Evolutionary conservation across 768 basidiomycete species (phyloP), one percentile per base, ranked within the genome.

Genomic region (Tylopilus cervinicoccineus): DNA sequence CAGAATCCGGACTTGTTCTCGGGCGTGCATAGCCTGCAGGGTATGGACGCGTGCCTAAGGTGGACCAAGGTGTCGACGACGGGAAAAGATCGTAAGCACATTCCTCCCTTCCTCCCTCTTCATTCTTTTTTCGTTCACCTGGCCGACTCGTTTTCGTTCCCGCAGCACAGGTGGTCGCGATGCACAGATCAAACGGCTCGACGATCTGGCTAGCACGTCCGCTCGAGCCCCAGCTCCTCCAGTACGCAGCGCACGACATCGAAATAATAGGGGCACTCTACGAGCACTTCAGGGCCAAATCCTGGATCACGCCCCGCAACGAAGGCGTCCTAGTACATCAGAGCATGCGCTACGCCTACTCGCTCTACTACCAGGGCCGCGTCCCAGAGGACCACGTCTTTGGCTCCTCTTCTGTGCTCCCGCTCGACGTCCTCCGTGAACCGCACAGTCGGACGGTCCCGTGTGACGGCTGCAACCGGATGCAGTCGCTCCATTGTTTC

Each of bases 191-290:
- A 2, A 51, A 57, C 11, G 62, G 64, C 0, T 63, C 60, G 23
- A 50, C 33, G 1, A 48, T 64, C 28, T 76, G 74, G 75, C 28
- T 70, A 4, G 34, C 22, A 1, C 66, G 74, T 6, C 75, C 75
- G 1, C 64, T 76, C 32, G n/a, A 59, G 6, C 33, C 62, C 1
- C 58, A 62, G 13, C 64, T 75, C 26, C 61, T 74, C 22, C 58
- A 61, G 16, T 76, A 76, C 29, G 73, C 75, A 3, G 71, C 73
- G 6, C 67, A 69, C 50, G 75, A 76, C 56, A 68, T 75, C 39
- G 61, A 64, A 26, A 62, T 73, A 49, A 69, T 76, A 45, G 62
- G 57, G 11, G 50, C 58, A 2, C 62, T 75, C 20, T 70, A 70
- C 55, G 56, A 61, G 6, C 54, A 67, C 39, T 75, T 76, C 48